A percentile compares a stretch with the other conserved stretches of the same genome.
These are phyloP conservation scores for Phlegmacium glaucopus DNA, from an alignment of 768 basidiomycete genomes.

Conservation along the genomic window DNA sequence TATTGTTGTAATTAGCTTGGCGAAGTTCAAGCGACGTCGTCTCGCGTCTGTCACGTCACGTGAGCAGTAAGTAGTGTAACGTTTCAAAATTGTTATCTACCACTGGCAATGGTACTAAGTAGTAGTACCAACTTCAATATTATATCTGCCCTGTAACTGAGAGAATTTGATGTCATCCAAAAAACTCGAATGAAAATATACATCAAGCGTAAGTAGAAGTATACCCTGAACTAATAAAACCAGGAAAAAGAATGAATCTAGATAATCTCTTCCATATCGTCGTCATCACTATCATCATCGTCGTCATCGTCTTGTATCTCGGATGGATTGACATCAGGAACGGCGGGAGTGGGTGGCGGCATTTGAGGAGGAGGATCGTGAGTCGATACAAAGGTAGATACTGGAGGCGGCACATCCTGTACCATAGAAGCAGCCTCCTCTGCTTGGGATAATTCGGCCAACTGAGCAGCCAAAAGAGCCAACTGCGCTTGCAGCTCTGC, in stretches of 20 bases:
- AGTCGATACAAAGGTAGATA: neutral
- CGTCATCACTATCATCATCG: constrained; percentile 32
- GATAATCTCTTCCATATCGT: constrained; percentile 45
- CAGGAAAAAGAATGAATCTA: no score
- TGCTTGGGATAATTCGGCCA: constrained; percentile 60
- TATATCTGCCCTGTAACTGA: no score
- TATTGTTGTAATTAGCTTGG: no score
- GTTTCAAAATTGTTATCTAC: no score
- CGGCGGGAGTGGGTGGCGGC: constrained; percentile 1
- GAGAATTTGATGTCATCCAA: no score
- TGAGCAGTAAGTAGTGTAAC: neutral
- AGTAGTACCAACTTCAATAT: no score
- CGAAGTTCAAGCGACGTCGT: neutral
- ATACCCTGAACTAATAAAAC: neutral
- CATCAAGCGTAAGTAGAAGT: neutral
- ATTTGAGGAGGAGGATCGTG: constrained; percentile 2
- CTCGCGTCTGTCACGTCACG: constrained; percentile 12
- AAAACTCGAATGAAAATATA: neutral
- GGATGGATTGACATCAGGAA: constrained; percentile 3
- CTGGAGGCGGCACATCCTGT: neutral
- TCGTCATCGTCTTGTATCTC: constrained; percentile 17
- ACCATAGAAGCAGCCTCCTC: constrained; percentile 22
- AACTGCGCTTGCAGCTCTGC: constrained; percentile 73
- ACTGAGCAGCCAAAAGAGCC: constrained; percentile 67
- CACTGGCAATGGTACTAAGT: no score